Conservation (phyloP, 2,329 filamentous ascomycete genomes). For the Colletotrichum tamarilloi region DNA sequence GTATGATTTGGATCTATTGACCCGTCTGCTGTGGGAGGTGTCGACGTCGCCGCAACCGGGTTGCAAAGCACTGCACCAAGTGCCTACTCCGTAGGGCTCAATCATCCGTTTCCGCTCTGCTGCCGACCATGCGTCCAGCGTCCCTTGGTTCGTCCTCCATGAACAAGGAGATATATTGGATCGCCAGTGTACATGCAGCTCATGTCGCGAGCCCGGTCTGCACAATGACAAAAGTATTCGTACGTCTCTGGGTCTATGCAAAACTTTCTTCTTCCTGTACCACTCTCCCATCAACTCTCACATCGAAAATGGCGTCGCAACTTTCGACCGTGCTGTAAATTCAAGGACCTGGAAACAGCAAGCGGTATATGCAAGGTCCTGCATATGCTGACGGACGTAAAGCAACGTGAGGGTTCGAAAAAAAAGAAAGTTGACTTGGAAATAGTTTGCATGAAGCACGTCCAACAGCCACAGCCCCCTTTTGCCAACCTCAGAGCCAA, state of each 20-base stretch:
- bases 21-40: background rate
- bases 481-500: constrained; percentile 5
- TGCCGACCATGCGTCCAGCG: background rate
- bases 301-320: constrained; percentile 4
- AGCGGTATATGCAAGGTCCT: constrained; percentile 18
- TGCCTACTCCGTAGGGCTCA: background rate
- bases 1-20: constrained; percentile 13
- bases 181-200: background rate
- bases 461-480: constrained; percentile 14
- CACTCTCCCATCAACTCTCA: constrained; percentile 15
- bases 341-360: background rate
- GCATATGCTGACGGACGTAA: constrained; percentile 13
- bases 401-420: constrained; percentile 7
- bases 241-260: constrained; percentile 1
- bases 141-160: background rate
- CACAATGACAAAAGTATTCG: background rate
- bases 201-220: background rate
- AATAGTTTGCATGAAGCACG: constrained; percentile 11
- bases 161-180: constrained; percentile 2
- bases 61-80: background rate
- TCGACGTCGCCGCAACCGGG: constrained; percentile 24
- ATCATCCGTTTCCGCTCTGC: constrained; percentile 20
- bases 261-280: background rate
- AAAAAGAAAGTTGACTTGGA: constrained; percentile 7
- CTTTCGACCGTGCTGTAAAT: background rate